Conservation (phyloP, 108 stramenopile species). For the Pseudonitzschia multiseries region DNA sequence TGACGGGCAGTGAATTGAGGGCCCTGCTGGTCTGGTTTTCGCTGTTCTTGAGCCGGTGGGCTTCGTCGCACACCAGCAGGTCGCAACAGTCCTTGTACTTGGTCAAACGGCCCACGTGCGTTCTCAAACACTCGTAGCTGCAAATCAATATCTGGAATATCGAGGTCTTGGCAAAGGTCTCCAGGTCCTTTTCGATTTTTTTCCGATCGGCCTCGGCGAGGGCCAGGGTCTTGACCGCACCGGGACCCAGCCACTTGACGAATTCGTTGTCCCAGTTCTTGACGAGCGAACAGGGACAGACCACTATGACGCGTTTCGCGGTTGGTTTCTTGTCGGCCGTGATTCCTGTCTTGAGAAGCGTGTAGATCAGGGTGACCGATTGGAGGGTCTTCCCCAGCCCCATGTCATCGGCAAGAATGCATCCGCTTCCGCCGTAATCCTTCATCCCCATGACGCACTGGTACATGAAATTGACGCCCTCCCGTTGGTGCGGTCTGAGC, state of each 20-base stretch:
- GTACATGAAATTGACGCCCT: slow-evolving; percentile 96
- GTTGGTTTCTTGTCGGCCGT: slow-evolving; percentile 79
- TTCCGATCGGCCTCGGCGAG: slow-evolving; percentile 87
- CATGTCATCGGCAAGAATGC: slow-evolving; percentile 80
- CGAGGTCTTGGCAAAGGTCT: slow-evolving; percentile 76
- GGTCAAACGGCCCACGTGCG: slow-evolving; percentile 80
- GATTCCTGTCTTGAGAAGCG: slow-evolving; percentile 91
- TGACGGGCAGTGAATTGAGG: slow-evolving; percentile 78
- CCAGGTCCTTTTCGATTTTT: slow-evolving; percentile 80
- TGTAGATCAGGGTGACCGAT: slow-evolving; percentile 92
- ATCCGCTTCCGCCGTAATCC: slow-evolving; percentile 83
- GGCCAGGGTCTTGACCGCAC: slow-evolving; percentile 73
- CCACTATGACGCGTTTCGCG: slow-evolving; percentile 90
- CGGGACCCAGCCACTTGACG: slow-evolving; percentile 93
- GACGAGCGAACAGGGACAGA: slow-evolving; percentile 96
- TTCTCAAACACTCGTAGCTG: slow-evolving; percentile 94
- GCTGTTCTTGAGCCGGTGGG: slow-evolving; percentile 98
- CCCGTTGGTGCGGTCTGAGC: slow-evolving; percentile 97
- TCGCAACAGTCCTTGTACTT: slow-evolving; percentile 87
- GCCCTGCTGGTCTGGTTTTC: slow-evolving; percentile 93
- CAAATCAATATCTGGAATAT: slow-evolving; percentile 87
- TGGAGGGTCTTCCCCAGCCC: slow-evolving; percentile 89
- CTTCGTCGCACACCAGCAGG: slow-evolving; percentile 96
- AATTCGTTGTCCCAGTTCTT: slow-evolving; percentile 99
- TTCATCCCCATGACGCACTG: slow-evolving; percentile 96